Conservation (phyloP, 2,329 filamentous ascomycete species). For the Biscogniauxia mediterranea region DNA sequence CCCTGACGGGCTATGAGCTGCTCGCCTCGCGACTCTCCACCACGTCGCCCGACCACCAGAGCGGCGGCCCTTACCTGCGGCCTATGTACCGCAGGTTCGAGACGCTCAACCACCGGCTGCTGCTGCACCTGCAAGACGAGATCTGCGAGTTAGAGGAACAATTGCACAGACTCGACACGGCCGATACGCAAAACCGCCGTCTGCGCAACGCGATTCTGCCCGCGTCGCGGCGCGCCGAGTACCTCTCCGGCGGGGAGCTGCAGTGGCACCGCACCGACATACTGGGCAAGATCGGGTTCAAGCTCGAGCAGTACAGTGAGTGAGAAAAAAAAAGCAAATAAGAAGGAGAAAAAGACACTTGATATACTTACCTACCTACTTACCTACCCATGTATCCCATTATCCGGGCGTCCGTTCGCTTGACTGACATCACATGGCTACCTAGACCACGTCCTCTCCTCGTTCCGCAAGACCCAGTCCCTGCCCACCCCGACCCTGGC, state of each 20-base stretch:
- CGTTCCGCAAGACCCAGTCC: slow-evolving; percentile 53
- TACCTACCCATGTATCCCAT: no score
- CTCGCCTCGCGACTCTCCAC: slow-evolving; percentile 54
- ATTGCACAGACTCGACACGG: slow-evolving; percentile 64
- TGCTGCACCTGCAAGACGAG: slow-evolving; percentile 84
- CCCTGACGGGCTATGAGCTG: slow-evolving; percentile 60
- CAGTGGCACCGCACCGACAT: slow-evolving; percentile 60
- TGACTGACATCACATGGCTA: neutral
- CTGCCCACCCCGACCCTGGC: slow-evolving; percentile 47
- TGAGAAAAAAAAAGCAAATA: neutral
- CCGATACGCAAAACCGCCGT: slow-evolving; percentile 49
- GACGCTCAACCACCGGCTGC: slow-evolving; percentile 74
- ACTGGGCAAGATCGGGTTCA: slow-evolving; percentile 61
- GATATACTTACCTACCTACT: no score
- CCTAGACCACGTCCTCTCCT: slow-evolving; percentile 57
- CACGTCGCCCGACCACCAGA: slow-evolving; percentile 23
- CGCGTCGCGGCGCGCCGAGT: slow-evolving; percentile 59
- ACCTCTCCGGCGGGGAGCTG: slow-evolving; percentile 52
- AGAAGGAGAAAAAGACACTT: no score
- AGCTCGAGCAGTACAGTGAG: slow-evolving; percentile 67
- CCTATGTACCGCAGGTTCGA: slow-evolving; percentile 85
- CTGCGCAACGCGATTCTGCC: slow-evolving; percentile 47
- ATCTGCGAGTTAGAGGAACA: slow-evolving; percentile 78
- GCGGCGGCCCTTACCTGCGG: slow-evolving; percentile 16
- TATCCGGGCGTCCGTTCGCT: no score